Evolutionary conservation across 2,329 filamentous ascomycete species (phyloP), one percentile per base, ranked within the genome.

Genomic region (Sordariomycetes sp.): DNA sequence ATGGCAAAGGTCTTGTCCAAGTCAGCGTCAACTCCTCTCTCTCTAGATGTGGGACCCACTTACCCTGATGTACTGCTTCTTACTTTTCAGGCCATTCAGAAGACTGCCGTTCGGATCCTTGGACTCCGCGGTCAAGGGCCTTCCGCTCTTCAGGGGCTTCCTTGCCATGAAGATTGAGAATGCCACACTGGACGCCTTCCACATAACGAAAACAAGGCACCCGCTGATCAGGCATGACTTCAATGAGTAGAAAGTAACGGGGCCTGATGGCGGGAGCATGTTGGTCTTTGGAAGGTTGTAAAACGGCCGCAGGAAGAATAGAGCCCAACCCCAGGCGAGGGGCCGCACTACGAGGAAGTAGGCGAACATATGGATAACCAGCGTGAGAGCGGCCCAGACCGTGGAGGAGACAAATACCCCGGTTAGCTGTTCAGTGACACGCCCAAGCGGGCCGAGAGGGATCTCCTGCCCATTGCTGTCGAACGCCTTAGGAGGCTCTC

Each of bases 41-140:
- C 28, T 32, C 12, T 12, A 2, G 12, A 40, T 8, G 4, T 40
- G 14, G 4, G 8, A 28, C 52, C 53, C 37, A 68, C 77, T 65
- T 72, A 88, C 87, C 72, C 83, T 86, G 60, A 89, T 84, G 11
- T 89, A 78, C 10, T 89, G 78, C 70, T 93, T 94, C 73, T 91
- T 94, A 62, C 87, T 87, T 68, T 86, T 92, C 53, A 97, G 71
- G 0, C 93, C 93, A 59, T 86, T 90, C 54, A 97, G 70, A 32
- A 97, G 77, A 68, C 89, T 96, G 40, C 90, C 91, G 66, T 96
- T 97, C 1, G 93, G 90, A 70, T 97, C 92, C 67, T 89, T 94
- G 18, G 90, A 89, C 63, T 93, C 89, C 20, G 82, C 81, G 0
- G 90, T 96, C 59, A 97, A 80, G 3, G 92, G 91, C 65, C 86